Evolutionary conservation across 2,329 filamentous ascomycete species (phyloP), one percentile per base, ranked within the genome.

Genomic region (Pseudopyrenochaeta lycopersici): DNA sequence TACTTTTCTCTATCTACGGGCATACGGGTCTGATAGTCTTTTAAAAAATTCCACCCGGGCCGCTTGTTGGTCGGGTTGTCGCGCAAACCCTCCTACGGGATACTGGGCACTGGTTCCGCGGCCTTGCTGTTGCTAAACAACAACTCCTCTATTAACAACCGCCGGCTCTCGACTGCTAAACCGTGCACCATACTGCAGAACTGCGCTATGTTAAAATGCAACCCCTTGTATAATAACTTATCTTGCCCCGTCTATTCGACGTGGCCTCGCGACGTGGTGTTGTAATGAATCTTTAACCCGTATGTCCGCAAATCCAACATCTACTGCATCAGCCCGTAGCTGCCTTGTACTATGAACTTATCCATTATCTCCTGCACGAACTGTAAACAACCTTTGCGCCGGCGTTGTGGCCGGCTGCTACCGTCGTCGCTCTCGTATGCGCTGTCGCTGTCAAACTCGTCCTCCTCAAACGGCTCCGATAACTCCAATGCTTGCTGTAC

Each of bases 401-500:
- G 42, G 31, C 23, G 49, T 18, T 9, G 40, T 12, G 36, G 45
- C 4, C 14, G 23, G 9, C 27, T 52, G 29, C 36, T 54, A 23
- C 42, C 30, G 31, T 29, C 31, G 40, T 49, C 47, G 36, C 58
- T 56, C 12, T 49, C 29, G 38, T 56, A 56, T 32, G 47, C 41
- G 36, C 49, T 56, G 32, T 51, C 39, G 27, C 33, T 32, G 38
- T 57, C 31, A 15, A 56, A 49, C 2, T 36, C 30, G 27, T 49
- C 44, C 2, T 56, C 43, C 11, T 40, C 11, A 10, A 41, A 48
- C 27, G 32, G 36, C 32, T 33, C 45, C 7, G 29, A 54, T 41
- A 49, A 41, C 45, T 58, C 58, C 38, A 62, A 49, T 32, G 45
- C 60, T 38, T 65, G 46, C 54, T 66, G 39, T n/a, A 68, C 45